These are phyloP conservation scores for Aureobasidium lini DNA, from an alignment of 2,329 filamentous ascomycete species.

Conservation along the genomic window DNA sequence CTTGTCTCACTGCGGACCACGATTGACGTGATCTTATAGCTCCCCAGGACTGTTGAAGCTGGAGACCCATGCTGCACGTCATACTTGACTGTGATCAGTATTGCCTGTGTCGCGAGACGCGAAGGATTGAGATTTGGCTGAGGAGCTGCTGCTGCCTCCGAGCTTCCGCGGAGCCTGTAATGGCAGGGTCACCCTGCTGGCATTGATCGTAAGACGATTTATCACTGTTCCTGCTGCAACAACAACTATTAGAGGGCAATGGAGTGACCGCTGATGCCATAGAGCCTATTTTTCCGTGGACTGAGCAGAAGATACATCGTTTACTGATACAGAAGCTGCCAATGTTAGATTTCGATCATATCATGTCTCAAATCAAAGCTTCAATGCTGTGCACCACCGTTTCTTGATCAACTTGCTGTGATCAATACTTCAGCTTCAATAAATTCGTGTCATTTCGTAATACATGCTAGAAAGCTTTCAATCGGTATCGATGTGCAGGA, in stretches of 20 bases:
- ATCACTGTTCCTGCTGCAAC: too few species aligned
- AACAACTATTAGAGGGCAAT: too few species aligned
- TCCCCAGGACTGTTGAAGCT: not conserved
- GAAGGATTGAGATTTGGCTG: not conserved
- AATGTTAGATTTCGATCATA: too few species aligned
- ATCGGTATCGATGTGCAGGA: not conserved
- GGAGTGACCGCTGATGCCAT: too few species aligned
- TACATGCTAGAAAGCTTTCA: not conserved
- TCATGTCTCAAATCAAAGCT: too few species aligned
- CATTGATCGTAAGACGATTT: not conserved
- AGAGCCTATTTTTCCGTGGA: too few species aligned
- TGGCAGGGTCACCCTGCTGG: not conserved
- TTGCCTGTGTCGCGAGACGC: not conserved
- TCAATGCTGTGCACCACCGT: too few species aligned
- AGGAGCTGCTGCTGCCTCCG: not conserved
- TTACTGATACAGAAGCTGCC: too few species aligned
- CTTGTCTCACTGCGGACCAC: not conserved
- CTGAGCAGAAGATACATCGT: too few species aligned
- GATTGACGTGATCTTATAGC: not conserved
- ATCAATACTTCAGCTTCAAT: too few species aligned
- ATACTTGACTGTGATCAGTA: not conserved
- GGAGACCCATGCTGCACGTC: not conserved
- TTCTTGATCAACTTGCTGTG: not conserved
- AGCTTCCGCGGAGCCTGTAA: not conserved
- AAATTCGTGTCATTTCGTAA: conserved; percentile 9